A percentile compares a stretch with the other conserved stretches of the same genome.
Evolutionary conservation across 768 basidiomycete genomes (phyloP).

Genomic region (Coprinopsis cinerea): DNA sequence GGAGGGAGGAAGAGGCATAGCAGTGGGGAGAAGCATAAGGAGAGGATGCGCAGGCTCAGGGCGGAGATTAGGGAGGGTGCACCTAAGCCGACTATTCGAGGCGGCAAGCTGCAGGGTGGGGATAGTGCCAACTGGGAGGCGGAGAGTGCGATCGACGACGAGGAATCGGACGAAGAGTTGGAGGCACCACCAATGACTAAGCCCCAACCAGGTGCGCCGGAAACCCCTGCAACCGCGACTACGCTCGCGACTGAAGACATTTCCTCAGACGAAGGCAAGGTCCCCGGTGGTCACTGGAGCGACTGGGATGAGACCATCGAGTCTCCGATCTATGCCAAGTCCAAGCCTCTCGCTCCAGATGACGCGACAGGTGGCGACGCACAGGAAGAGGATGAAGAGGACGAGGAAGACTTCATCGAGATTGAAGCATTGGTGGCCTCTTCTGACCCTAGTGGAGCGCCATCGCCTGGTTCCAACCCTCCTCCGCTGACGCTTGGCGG

Average conservation of each 20-base stretch:
- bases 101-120: slow-evolving; percentile 1
- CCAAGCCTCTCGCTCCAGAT: slow-evolving; percentile 19
- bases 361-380: slow-evolving; percentile 9
- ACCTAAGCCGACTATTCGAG: slow-evolving; percentile 2
- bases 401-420: slow-evolving; percentile 8
- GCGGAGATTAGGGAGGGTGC: slow-evolving; percentile 3
- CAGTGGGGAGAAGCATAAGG: slow-evolving; percentile 6
- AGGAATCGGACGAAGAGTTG: background rate
- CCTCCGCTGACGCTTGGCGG: slow-evolving; percentile 33
- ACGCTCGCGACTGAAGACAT: slow-evolving; percentile 33
- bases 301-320: slow-evolving; percentile 44
- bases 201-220: background rate
- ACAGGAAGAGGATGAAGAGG: background rate
- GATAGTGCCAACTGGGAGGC: background rate
- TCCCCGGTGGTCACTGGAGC: slow-evolving; percentile 33
- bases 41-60: slow-evolving; percentile 4
- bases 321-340: slow-evolving; percentile 30
- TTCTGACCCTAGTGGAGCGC: slow-evolving; percentile 20
- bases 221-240: background rate
- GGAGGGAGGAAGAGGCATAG: background rate
- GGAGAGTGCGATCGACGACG: slow-evolving; percentile 4
- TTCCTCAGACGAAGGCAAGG: slow-evolving; percentile 36
- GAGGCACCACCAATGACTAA: background rate
- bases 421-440: slow-evolving; percentile 50
- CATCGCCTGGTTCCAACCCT: slow-evolving; percentile 20